Conservation (phyloP, 2,329 filamentous ascomycete genomes). For the Pseudogymnoascus destructans region DNA sequence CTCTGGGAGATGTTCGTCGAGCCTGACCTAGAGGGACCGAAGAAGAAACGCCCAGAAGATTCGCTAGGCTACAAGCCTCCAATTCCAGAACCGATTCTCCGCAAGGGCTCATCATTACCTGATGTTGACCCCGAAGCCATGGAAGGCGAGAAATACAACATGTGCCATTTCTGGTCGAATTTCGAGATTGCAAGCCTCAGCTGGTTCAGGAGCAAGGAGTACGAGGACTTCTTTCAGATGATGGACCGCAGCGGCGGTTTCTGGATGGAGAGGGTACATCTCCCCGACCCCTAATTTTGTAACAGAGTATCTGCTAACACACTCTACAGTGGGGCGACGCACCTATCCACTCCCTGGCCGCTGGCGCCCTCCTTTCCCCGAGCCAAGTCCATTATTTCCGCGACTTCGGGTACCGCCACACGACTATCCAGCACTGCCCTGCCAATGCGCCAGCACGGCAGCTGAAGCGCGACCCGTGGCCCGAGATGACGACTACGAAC, state of each 20-base stretch:
- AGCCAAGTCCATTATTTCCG: constrained; percentile 96
- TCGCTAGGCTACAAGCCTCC: constrained; percentile 52
- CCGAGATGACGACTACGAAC: constrained; percentile 69
- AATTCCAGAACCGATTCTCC: constrained; percentile 69
- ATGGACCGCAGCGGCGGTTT: constrained; percentile 98
- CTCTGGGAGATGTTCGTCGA: constrained; percentile 99
- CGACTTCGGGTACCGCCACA: constrained; percentile 95
- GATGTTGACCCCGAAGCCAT: constrained; percentile 84
- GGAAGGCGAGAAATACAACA: constrained; percentile 98
- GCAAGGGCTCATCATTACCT: constrained; percentile 59
- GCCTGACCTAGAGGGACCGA: constrained; percentile 47
- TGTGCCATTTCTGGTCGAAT: constrained; percentile 99
- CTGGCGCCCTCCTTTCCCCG: constrained; percentile 69
- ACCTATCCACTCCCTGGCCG: constrained; percentile 92
- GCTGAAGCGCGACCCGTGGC: constrained; percentile 63
- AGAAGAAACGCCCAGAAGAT: constrained; percentile 44
- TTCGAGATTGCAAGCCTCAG: constrained; percentile 92
- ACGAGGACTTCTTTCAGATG: constrained; percentile 96
- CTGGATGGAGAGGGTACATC: constrained; percentile 89
- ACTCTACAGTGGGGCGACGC: constrained; percentile 80
- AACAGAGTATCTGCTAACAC: constrained; percentile 16
- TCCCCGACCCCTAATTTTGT: constrained; percentile 8
- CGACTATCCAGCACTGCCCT: constrained; percentile 96
- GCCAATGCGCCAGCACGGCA: constrained; percentile 87
- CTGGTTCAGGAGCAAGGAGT: constrained; percentile 95